Evolutionary conservation across 2,329 filamentous ascomycete genomes (phyloP).

Genomic region (Aspergillus ochraceus): DNA sequence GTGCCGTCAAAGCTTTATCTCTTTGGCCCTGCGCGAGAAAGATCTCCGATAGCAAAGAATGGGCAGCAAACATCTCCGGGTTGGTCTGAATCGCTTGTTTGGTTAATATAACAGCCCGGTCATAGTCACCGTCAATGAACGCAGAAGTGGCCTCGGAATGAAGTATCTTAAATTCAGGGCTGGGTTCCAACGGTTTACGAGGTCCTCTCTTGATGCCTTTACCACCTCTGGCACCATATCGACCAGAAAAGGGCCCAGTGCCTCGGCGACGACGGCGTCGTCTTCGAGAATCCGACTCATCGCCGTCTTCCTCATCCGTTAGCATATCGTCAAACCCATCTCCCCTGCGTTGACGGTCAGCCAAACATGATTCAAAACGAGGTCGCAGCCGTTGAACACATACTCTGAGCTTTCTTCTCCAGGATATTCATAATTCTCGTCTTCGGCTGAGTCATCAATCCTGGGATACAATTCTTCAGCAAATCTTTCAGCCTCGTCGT

Average conservation of each 20-base stretch:
- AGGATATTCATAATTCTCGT: constrained; percentile 27
- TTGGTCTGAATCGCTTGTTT: constrained; percentile 56
- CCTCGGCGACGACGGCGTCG: constrained; percentile 32
- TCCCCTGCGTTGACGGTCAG: constrained; percentile 22
- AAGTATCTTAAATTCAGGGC: constrained; percentile 48
- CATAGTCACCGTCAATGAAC: constrained; percentile 50
- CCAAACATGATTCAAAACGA: neutral
- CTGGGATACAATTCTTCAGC: constrained; percentile 8
- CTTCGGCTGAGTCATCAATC: constrained; percentile 20
- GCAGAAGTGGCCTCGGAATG: constrained; percentile 50
- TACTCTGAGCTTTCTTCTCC: constrained; percentile 28
- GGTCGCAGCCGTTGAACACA: constrained; percentile 4
- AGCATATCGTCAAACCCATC: constrained; percentile 23
- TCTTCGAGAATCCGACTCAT: constrained; percentile 23
- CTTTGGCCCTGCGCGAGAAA: constrained; percentile 57
- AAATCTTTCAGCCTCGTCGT: constrained; percentile 5
- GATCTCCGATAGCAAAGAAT: constrained; percentile 61
- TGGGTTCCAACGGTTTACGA: constrained; percentile 48
- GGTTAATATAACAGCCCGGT: constrained; percentile 43
- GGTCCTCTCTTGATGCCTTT: constrained; percentile 49
- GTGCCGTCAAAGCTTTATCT: constrained; percentile 56
- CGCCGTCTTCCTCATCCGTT: constrained; percentile 25
- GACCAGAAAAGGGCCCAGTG: constrained; percentile 36
- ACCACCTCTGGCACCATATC: constrained; percentile 41
- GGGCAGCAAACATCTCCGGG: constrained; percentile 62